Evolutionary conservation across 2,329 filamentous ascomycete species (phyloP).

Genomic region (Alternaria solani): DNA sequence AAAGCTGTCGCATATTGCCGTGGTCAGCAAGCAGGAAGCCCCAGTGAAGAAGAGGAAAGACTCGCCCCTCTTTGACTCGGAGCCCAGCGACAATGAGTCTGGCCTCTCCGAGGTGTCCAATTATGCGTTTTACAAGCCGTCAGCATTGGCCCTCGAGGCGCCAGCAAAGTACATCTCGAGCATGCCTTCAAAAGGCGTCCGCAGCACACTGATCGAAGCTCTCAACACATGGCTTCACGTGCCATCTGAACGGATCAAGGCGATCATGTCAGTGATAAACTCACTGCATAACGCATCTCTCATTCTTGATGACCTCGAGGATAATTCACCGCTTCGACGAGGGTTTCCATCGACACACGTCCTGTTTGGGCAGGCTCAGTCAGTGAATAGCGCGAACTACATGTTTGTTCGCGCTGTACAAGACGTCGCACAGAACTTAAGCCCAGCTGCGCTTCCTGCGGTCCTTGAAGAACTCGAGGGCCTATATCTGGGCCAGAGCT

Average conservation of each 20-base stretch:
- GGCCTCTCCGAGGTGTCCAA: background rate
- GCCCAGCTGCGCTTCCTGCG: background rate
- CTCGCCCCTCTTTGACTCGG: background rate
- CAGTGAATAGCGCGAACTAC: background rate
- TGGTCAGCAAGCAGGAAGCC: background rate
- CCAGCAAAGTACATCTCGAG: background rate
- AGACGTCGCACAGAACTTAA: background rate
- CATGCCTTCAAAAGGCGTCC: constrained; percentile 7
- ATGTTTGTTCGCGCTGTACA: background rate
- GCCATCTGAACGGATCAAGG: background rate
- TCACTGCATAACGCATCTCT: background rate
- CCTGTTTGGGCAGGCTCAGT: background rate
- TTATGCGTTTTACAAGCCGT: background rate
- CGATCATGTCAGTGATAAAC: background rate
- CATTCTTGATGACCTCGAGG: background rate
- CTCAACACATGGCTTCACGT: constrained; percentile 1
- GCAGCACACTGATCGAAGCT: background rate
- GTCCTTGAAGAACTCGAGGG: background rate
- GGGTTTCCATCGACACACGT: background rate
- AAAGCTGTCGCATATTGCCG: background rate
- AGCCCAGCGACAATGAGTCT: background rate
- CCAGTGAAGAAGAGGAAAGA: background rate
- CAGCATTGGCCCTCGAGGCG: background rate
- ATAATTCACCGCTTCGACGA: background rate
- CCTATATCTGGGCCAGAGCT: background rate